Conservation (phyloP, 2,329 filamentous ascomycete genomes). For the Teratosphaeriaceae sp. region DNA sequence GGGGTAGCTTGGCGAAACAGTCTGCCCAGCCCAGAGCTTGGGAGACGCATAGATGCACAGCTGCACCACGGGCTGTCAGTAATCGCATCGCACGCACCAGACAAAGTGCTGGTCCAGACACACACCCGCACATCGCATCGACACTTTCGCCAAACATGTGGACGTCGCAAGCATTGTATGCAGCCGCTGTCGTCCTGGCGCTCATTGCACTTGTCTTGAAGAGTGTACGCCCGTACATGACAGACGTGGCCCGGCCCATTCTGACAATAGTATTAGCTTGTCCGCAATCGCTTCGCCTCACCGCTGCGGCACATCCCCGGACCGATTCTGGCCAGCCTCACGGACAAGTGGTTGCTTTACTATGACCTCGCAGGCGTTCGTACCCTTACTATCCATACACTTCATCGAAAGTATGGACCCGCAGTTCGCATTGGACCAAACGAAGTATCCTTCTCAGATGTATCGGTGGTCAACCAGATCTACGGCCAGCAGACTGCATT, state of each 20-base stretch:
- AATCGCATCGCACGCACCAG: too few species aligned
- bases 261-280: neutral
- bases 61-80: too few species aligned
- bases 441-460: slow-evolving; percentile 17
- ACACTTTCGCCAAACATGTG: too few species aligned
- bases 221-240: neutral
- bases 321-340: slow-evolving; percentile 2
- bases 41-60: neutral
- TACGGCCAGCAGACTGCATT: slow-evolving; percentile 5
- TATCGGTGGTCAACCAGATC: slow-evolving; percentile 2
- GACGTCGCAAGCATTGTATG: too few species aligned
- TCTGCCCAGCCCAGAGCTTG: neutral
- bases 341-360: slow-evolving; percentile 1
- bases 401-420: slow-evolving; percentile 25
- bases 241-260: too few species aligned
- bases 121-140: too few species aligned
- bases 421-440: slow-evolving; percentile 16
- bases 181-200: too few species aligned
- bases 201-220: neutral
- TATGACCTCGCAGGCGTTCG: slow-evolving; percentile 2
- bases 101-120: too few species aligned
- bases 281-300: neutral
- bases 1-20: neutral
- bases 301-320: slow-evolving; percentile 2
- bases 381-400: slow-evolving; percentile 4